These are phyloP conservation scores for Calcarisporium arbuscula DNA, from an alignment of 2,329 filamentous ascomycete species.

Conservation along the genomic window DNA sequence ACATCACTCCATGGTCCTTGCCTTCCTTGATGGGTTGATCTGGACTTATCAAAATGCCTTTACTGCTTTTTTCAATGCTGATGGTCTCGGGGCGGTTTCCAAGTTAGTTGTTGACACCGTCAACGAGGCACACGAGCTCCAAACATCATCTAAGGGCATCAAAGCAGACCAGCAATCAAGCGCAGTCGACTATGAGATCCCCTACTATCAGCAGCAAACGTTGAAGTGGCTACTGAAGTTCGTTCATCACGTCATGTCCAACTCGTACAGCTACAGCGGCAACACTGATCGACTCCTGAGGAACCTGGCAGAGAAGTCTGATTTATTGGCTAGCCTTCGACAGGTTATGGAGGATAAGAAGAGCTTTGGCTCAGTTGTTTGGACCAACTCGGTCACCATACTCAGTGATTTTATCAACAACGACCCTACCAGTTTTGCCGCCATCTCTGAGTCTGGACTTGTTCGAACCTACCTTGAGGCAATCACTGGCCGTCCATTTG, in stretches of 20 bases:
- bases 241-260: constrained; percentile 90
- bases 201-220: constrained; percentile 88
- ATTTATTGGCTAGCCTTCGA: constrained; percentile 71
- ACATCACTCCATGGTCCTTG: constrained; percentile 75
- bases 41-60: constrained; percentile 82
- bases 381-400: constrained; percentile 89
- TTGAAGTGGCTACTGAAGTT: constrained; percentile 94
- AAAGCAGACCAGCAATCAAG: constrained; percentile 64
- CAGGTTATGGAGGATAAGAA: constrained; percentile 73
- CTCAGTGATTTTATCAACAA: constrained; percentile 97
- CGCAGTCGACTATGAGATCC: constrained; percentile 86
- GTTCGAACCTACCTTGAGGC: constrained; percentile 81
- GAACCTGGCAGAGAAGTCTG: constrained; percentile 90
- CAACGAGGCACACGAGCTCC: constrained; percentile 58
- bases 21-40: constrained; percentile 82
- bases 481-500: constrained; percentile 53
- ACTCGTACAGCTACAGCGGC: constrained; percentile 59
- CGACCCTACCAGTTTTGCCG: constrained; percentile 93
- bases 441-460: constrained; percentile 89
- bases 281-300: constrained; percentile 86
- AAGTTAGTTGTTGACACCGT: constrained; percentile 78
- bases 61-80: constrained; percentile 70
- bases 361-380: constrained; percentile 85
- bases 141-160: constrained; percentile 66
- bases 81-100: constrained; percentile 86